Percentiles rank a stretch among this genome's conserved stretches.
These are phyloP conservation scores for Eutrema heterophyllum DNA, from an alignment of 345 rosid genomes.

Conservation along the genomic window DNA sequence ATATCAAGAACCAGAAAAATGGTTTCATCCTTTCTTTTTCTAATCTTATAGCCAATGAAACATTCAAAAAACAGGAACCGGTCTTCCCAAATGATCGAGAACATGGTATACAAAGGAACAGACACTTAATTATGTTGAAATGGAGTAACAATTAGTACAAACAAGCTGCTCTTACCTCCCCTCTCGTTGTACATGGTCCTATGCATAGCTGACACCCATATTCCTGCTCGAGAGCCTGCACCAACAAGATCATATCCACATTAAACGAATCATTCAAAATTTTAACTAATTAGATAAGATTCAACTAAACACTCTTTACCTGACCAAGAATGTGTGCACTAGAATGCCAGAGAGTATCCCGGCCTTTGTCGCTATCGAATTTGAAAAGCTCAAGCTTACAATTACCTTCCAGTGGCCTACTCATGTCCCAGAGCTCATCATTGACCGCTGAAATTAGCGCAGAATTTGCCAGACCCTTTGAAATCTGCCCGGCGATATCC, in stretches of 20 bases:
- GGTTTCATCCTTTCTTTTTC: neutral
- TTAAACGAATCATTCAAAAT: neutral
- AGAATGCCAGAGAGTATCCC: conserved; percentile 98
- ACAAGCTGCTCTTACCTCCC: conserved; percentile 57
- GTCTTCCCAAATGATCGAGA: neutral
- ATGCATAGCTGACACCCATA: conserved; percentile 96
- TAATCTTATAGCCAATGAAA: neutral
- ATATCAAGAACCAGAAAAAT: neutral
- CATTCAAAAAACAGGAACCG: neutral
- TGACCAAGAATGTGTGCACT: conserved; percentile 98
- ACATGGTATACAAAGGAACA: neutral
- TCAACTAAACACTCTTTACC: conserved; percentile 32
- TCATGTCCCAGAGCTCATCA: conserved; percentile 92
- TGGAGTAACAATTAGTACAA: neutral
- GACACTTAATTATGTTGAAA: neutral
- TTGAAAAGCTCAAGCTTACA: conserved; percentile 69
- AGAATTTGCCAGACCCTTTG: conserved; percentile 62
- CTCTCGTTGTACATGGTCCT: conserved; percentile 97
- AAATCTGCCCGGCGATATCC: conserved; percentile 64
- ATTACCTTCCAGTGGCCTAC: conserved; percentile 69
- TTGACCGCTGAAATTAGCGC: conserved; percentile 75
- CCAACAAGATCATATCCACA: neutral
- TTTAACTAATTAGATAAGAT: neutral
- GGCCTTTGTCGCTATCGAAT: conserved; percentile 74
- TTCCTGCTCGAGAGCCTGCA: conserved; percentile 74